phyloP scores from a whole-genome alignment of 169 alveolate genomes.

The Fabrea salina region DNA sequence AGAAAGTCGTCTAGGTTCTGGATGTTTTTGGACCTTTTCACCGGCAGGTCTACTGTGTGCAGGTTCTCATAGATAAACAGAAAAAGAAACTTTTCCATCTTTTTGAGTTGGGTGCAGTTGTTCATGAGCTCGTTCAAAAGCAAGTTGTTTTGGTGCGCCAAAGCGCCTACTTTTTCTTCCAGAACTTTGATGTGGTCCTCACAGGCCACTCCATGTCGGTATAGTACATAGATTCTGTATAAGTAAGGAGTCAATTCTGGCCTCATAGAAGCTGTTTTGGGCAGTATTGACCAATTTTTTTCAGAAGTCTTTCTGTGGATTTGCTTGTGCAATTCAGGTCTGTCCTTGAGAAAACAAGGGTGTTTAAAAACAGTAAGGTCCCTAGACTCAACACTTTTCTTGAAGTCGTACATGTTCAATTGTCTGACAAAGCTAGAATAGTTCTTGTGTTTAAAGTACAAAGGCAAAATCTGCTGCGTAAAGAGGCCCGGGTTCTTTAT shows the following conservation, averaged over 20 bases:
- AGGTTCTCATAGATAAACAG: too few species aligned
- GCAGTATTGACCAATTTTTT: not conserved
- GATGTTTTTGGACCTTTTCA: too few species aligned
- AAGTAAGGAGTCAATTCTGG: not conserved
- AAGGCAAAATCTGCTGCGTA: conserved; percentile 49
- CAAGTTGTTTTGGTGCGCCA: too few species aligned
- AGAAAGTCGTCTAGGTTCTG: too few species aligned
- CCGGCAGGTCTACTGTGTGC: too few species aligned
- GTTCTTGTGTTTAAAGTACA: conserved; percentile 66
- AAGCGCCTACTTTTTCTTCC: too few species aligned
- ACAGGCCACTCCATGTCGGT: too few species aligned
- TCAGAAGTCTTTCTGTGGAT: not conserved
- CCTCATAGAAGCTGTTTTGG: not conserved
- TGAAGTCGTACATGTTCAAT: conserved; percentile 70
- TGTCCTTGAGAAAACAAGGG: not conserved
- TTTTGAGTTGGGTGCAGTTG: too few species aligned
- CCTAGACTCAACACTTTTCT: conserved; percentile 39
- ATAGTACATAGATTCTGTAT: not conserved
- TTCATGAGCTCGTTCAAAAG: too few species aligned
- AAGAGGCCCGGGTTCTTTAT: not conserved
- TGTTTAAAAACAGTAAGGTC: not conserved
- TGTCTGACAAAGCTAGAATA: conserved; percentile 63
- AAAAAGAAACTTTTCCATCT: too few species aligned
- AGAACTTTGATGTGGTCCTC: too few species aligned
- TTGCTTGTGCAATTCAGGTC: not conserved